Evolutionary conservation across 345 rosid species (phyloP).

Genomic region (Rhodomyrtus tomentosa): DNA sequence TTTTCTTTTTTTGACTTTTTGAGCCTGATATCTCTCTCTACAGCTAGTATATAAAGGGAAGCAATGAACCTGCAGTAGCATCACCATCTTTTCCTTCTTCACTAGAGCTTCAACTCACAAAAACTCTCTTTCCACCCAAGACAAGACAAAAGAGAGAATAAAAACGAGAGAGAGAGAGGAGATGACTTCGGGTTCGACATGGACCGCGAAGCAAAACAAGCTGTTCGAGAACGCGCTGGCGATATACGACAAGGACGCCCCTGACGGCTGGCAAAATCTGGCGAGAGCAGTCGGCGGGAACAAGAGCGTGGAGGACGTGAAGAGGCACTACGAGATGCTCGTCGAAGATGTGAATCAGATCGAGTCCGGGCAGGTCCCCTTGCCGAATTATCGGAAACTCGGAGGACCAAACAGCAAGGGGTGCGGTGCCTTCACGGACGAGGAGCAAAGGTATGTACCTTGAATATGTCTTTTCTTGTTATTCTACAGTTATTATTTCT

Average conservation of each 20-base stretch:
- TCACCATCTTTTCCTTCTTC: not conserved
- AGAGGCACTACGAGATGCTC: slow-evolving; percentile 11
- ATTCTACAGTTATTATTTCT: not conserved
- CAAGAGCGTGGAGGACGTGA: slow-evolving; percentile 11
- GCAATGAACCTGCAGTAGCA: not conserved
- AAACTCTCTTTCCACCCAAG: not conserved
- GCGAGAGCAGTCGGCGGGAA: slow-evolving; percentile 14
- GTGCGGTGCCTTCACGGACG: not conserved
- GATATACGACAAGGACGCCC: slow-evolving; percentile 4
- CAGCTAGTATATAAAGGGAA: not conserved
- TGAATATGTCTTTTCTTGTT: not conserved
- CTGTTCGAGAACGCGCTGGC: slow-evolving; percentile 14
- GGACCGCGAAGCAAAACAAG: slow-evolving; percentile 11
- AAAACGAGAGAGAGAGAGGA: not conserved
- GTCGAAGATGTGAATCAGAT: slow-evolving; percentile 6
- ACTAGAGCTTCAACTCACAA: not conserved
- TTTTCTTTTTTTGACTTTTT: not conserved
- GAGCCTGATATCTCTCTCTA: not conserved
- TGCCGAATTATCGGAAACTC: slow-evolving; percentile 5
- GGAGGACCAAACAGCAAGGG: not conserved
- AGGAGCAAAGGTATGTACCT: slow-evolving; percentile 4
- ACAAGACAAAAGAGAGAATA: not conserved
- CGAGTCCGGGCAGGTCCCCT: slow-evolving; percentile 10
- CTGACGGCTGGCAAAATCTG: slow-evolving; percentile 10
- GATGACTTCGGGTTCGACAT: slow-evolving; percentile 1